Percentiles rank a stretch among this genome's conserved stretches.
Conservation (phyloP, 345 rosid genomes). For the Jatropha curcas region DNA sequence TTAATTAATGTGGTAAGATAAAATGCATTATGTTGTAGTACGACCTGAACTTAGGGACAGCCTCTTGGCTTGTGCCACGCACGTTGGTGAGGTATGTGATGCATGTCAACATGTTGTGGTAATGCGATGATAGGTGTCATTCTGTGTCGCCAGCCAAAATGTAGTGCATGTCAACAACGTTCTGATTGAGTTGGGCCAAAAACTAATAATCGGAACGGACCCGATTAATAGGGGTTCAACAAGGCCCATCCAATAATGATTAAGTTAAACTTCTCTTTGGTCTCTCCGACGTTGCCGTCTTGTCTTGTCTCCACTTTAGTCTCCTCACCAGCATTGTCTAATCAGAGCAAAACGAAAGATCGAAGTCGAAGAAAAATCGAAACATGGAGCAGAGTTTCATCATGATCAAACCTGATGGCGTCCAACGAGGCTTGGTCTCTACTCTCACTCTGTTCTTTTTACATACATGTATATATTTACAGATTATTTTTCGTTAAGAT, state of each 20-base stretch:
- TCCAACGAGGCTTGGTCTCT: conserved; percentile 68
- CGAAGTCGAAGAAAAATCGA: background rate
- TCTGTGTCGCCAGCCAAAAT: too few species aligned
- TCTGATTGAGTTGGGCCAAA: too few species aligned
- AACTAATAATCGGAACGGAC: too few species aligned
- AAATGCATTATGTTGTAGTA: background rate
- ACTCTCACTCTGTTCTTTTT: background rate
- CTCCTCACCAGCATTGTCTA: background rate
- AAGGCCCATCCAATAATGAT: background rate
- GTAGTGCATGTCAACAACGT: too few species aligned
- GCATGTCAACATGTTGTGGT: background rate
- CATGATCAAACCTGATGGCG: conserved; percentile 98
- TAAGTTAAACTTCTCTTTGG: background rate
- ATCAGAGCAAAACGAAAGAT: background rate
- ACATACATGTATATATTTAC: background rate
- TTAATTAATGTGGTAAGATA: too few species aligned
- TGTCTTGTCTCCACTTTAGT: too few species aligned
- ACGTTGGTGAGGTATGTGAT: conserved; percentile 3
- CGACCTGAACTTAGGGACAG: background rate
- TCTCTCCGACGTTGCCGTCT: too few species aligned
- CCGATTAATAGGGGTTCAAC: background rate
- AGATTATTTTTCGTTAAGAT: background rate
- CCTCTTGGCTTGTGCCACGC: background rate
- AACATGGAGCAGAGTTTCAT: conserved; percentile 83
- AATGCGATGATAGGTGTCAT: background rate